Conservation (phyloP, 495 filamentous ascomycete species). For the Podospora tetraspora region DNA sequence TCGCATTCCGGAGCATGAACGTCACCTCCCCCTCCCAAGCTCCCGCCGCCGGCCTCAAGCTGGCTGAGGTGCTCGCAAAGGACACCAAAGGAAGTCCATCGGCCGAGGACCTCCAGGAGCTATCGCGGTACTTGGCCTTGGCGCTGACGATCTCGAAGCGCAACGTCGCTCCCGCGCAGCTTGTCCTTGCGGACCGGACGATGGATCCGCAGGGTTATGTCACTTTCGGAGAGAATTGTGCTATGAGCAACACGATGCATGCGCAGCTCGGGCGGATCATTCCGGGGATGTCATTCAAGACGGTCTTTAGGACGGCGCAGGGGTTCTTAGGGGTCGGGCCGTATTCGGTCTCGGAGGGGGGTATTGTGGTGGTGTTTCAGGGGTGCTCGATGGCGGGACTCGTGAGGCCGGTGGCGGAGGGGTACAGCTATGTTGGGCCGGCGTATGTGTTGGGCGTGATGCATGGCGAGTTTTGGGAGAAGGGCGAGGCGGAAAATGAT, state of each 20-base stretch:
- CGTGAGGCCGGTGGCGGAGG: background rate
- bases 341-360: background rate
- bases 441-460: background rate
- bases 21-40: background rate
- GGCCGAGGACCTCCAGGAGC: background rate
- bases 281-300: background rate
- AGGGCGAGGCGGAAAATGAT: background rate
- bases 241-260: background rate
- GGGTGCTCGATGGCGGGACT: background rate
- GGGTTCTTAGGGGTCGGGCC: background rate
- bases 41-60: background rate
- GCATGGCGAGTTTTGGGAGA: background rate
- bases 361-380: background rate
- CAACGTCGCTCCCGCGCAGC: rapidly evolving
- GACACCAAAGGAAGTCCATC: background rate
- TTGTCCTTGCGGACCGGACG: background rate
- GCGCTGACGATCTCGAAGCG: background rate
- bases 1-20: background rate
- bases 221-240: background rate
- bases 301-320: background rate
- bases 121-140: background rate
- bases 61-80: background rate
- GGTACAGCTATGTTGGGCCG: background rate
- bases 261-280: background rate
- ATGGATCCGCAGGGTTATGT: background rate